Evolutionary conservation across 495 filamentous ascomycete species (phyloP).

Genomic region (Penicillium simplicissimum): DNA sequence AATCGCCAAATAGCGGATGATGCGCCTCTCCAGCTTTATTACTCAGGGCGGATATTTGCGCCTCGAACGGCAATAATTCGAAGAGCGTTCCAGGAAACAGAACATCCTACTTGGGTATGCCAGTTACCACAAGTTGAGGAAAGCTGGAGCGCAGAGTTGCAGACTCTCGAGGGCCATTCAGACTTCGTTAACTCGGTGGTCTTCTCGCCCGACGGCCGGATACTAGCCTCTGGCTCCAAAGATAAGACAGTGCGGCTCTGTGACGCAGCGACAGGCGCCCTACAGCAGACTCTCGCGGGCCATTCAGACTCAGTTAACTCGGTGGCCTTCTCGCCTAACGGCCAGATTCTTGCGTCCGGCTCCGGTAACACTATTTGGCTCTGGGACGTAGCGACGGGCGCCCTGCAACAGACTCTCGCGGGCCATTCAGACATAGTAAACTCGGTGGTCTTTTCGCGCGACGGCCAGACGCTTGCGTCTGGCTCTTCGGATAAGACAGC

Average conservation of each 20-base stretch:
- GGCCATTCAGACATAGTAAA: conserved; percentile 18
- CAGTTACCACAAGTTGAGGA: conserved; percentile 20
- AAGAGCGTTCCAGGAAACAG: background rate
- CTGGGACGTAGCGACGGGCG: conserved; percentile 16
- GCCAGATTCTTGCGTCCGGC: too few relatives aligned
- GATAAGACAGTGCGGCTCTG: too few relatives aligned
- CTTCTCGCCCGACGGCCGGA: conserved; percentile 30
- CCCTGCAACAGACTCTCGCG: conserved; percentile 19
- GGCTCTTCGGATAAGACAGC: conserved; percentile 1
- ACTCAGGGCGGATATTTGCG: too few relatives aligned
- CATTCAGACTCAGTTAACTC: too few relatives aligned
- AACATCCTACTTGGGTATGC: conserved; percentile 20
- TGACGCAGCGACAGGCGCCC: too few relatives aligned
- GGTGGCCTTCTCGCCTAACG: too few relatives aligned
- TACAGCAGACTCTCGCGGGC: too few relatives aligned
- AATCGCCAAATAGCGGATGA: too few relatives aligned
- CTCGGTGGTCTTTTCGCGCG: conserved; percentile 28
- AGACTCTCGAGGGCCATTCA: conserved; percentile 26
- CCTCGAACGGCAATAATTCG: too few relatives aligned
- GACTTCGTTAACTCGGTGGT: conserved; percentile 18
- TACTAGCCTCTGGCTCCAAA: background rate
- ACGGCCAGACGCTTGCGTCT: conserved; percentile 24
- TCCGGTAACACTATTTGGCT: conserved; percentile 13
- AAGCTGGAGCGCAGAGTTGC: conserved; percentile 18
- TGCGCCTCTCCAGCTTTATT: too few relatives aligned